These are phyloP conservation scores for Spergularia bocconei DNA, from an alignment of 148 eudicot species.

Conservation along the genomic window DNA sequence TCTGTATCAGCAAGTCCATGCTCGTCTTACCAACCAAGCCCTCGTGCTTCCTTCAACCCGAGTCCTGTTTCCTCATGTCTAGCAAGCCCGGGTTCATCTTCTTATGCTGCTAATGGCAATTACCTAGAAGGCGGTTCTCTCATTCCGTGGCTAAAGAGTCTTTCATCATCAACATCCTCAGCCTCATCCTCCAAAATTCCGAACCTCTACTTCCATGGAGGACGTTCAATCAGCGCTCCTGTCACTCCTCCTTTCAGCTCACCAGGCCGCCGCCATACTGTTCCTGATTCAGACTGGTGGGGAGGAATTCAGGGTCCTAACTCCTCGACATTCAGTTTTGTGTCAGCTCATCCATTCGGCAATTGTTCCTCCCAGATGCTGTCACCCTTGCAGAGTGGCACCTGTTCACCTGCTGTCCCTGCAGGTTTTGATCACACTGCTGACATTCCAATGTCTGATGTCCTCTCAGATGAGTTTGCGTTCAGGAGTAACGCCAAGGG, in stretches of 20 bases:
- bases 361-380: conserved; percentile 55
- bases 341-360: conserved; percentile 57
- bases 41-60: conserved; percentile 55
- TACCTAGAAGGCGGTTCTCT: conserved; percentile 49
- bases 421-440: conserved; percentile 47
- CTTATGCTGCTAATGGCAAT: conserved; percentile 39
- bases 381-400: conserved; percentile 79
- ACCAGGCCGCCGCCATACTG: conserved; percentile 46
- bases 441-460: conserved; percentile 50
- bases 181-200: conserved; percentile 49
- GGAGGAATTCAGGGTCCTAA: conserved; percentile 45
- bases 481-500: conserved; percentile 49
- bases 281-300: conserved; percentile 46
- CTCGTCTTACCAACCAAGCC: conserved; percentile 66
- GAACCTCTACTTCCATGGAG: conserved; percentile 33
- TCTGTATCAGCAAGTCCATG: conserved; percentile 61
- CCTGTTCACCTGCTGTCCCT: conserved; percentile 69
- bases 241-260: conserved; percentile 76
- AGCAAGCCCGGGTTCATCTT: conserved; percentile 63
- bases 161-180: conserved; percentile 51
- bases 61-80: conserved; percentile 63
- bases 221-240: conserved; percentile 72
- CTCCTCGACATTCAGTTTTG: conserved; percentile 70
- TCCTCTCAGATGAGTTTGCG: conserved; percentile 57
- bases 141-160: conserved; percentile 77